Conservation (phyloP, 345 rosid genomes). For the Boechera retrofracta region DNA sequence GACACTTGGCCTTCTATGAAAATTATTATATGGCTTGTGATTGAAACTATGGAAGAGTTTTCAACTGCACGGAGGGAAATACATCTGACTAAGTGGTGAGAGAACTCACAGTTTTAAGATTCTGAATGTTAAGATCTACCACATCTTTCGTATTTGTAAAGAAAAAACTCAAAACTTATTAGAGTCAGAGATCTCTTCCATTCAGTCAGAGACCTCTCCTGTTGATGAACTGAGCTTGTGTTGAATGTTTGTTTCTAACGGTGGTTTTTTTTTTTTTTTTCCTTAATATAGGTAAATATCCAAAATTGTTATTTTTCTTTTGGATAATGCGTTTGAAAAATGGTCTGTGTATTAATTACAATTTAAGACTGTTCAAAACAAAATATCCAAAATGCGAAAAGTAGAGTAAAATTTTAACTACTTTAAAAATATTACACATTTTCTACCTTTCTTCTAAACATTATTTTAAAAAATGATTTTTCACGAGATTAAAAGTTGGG, state of each 20-base stretch:
- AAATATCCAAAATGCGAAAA: too few relatives aligned
- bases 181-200: constrained; percentile 36
- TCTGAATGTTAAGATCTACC: constrained; percentile 18
- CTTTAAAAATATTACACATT: too few relatives aligned
- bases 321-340: background rate
- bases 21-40: constrained; percentile 16
- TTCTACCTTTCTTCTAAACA: too few relatives aligned
- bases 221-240: constrained; percentile 26
- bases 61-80: constrained; percentile 13
- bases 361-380: too few relatives aligned
- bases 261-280: background rate
- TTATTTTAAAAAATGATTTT: too few relatives aligned
- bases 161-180: constrained; percentile 17
- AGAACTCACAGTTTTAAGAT: constrained; percentile 23
- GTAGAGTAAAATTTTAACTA: too few relatives aligned
- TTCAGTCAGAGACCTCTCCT: constrained; percentile 28
- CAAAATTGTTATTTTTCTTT: background rate
- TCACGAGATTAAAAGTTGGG: too few relatives aligned
- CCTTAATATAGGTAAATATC: constrained; percentile 20
- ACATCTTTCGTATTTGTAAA: constrained; percentile 36
- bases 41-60: constrained; percentile 20
- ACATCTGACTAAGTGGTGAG: constrained; percentile 22
- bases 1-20: constrained; percentile 80
- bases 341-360: too few relatives aligned
- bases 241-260: constrained; percentile 29